These are phyloP conservation scores for Carallia brachiata DNA, from an alignment of 345 rosid genomes.

Conservation along the genomic window DNA sequence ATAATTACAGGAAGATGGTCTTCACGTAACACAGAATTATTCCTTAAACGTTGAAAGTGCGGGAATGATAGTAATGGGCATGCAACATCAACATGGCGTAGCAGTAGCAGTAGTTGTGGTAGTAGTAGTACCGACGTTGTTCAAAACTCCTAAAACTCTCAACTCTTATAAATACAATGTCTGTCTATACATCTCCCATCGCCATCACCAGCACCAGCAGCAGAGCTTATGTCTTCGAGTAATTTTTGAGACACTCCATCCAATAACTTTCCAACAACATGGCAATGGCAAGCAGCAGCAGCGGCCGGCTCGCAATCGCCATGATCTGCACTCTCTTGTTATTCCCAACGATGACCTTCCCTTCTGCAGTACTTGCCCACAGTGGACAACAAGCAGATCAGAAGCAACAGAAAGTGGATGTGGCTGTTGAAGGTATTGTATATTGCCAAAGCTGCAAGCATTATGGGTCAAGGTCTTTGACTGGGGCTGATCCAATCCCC, in stretches of 20 bases:
- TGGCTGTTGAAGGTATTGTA: slow-evolving; percentile 76
- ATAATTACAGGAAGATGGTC: slow-evolving; percentile 17
- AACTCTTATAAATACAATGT: slow-evolving; percentile 12
- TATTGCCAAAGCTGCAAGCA: slow-evolving; percentile 75
- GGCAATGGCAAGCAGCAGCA: slow-evolving; percentile 24
- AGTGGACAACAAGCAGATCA: slow-evolving; percentile 12
- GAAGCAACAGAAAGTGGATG: slow-evolving; percentile 29
- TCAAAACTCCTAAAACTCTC: slow-evolving; percentile 7
- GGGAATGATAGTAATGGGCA: slow-evolving; percentile 1
- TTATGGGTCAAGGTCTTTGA: slow-evolving; percentile 67
- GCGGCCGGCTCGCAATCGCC: slow-evolving; percentile 17
- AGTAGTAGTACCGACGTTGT: slow-evolving; percentile 37
- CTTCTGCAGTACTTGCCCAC: slow-evolving; percentile 18
- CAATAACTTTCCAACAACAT: slow-evolving; percentile 24
- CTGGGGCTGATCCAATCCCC: slow-evolving; percentile 60
- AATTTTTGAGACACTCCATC: not conserved
- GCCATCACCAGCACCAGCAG: not conserved
- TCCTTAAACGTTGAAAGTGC: not conserved
- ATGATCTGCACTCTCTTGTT: slow-evolving; percentile 25
- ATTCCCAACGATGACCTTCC: slow-evolving; percentile 23
- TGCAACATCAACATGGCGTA: not conserved
- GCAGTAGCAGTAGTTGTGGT: too few relatives aligned
- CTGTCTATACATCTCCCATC: not conserved
- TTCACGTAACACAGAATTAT: slow-evolving; percentile 25
- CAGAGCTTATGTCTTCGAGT: not conserved